A percentile compares a stretch with the other conserved stretches of the same genome.
These are phyloP conservation scores for Fusarium poae DNA, from an alignment of 2,329 filamentous ascomycete genomes.

Conservation along the genomic window DNA sequence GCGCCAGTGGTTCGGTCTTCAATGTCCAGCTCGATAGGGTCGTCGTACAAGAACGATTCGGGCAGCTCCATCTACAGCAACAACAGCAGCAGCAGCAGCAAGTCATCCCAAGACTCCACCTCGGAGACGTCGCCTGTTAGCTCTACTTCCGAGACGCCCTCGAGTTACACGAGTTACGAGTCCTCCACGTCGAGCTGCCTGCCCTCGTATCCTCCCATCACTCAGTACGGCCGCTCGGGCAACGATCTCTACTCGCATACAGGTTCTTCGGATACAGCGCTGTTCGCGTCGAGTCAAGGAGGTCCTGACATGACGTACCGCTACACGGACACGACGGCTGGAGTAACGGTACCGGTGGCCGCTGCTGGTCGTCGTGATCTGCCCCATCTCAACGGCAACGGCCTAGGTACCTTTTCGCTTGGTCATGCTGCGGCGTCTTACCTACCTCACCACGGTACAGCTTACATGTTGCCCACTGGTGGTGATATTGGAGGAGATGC, in stretches of 20 bases:
- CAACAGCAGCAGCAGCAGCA: conserved; percentile 32
- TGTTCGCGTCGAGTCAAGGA: conserved; percentile 27
- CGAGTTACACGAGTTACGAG: conserved; percentile 47
- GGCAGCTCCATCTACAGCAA: conserved; percentile 46
- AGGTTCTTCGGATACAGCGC: conserved; percentile 27
- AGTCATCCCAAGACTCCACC: conserved; percentile 36
- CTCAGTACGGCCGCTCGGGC: conserved; percentile 35
- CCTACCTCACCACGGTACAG: conserved; percentile 25
- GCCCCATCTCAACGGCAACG: conserved; percentile 24
- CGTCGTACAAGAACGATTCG: conserved; percentile 48
- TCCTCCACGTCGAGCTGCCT: conserved; percentile 32
- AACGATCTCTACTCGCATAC: conserved; percentile 42
- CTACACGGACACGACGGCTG: conserved; percentile 50
- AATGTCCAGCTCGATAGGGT: conserved; percentile 38
- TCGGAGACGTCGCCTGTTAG: conserved; percentile 42
- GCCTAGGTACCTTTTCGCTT: conserved; percentile 26
- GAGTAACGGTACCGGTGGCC: conserved; percentile 27
- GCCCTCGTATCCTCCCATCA: conserved; percentile 38
- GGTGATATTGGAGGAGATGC: conserved; percentile 33
- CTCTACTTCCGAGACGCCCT: conserved; percentile 38
- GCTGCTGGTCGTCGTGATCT: conserved; percentile 32
- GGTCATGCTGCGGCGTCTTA: conserved; percentile 27
- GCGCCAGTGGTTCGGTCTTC: conserved; percentile 32
- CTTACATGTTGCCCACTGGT: conserved; percentile 39
- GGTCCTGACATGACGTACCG: conserved; percentile 50